Evolutionary conservation across 2,329 filamentous ascomycete genomes (phyloP).

Genomic region (Aureobasidium sp.): DNA sequence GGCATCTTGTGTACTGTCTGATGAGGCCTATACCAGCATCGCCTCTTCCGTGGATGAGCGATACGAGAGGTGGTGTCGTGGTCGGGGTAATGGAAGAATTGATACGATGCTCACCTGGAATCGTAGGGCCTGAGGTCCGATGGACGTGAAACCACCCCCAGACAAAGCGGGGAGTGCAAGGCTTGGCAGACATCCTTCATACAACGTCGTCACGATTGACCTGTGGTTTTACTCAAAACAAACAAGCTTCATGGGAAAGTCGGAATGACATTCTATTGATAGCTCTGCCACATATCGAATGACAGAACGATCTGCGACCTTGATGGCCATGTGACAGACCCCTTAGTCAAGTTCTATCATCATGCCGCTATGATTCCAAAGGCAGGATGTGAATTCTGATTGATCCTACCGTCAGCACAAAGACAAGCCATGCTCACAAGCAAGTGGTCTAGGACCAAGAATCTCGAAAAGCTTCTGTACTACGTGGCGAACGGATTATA

Average conservation of each 20-base stretch:
- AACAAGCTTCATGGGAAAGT: background rate
- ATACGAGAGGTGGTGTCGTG: background rate
- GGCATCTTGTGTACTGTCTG: background rate
- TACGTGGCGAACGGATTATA: background rate
- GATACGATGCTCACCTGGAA: background rate
- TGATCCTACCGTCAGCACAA: background rate
- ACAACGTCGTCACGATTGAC: background rate
- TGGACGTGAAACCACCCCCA: background rate
- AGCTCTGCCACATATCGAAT: background rate
- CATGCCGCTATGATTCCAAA: background rate
- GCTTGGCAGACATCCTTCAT: background rate
- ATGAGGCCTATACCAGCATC: background rate
- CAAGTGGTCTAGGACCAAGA: background rate
- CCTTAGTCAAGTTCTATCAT: background rate
- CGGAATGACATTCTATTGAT: background rate
- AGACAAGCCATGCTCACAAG: conserved; percentile 1
- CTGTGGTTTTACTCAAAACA: background rate
- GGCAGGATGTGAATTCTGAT: background rate
- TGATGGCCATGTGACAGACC: conserved; percentile 2
- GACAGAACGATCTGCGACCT: background rate
- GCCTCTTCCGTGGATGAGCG: background rate
- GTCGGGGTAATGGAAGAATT: background rate
- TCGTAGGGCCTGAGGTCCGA: background rate
- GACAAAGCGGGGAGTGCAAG: background rate
- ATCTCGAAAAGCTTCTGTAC: background rate